A percentile compares a stretch with the other conserved stretches of the same genome.
These are phyloP conservation scores for Thermoascus crustaceus DNA, from an alignment of 2,329 filamentous ascomycete genomes.

Conservation along the genomic window DNA sequence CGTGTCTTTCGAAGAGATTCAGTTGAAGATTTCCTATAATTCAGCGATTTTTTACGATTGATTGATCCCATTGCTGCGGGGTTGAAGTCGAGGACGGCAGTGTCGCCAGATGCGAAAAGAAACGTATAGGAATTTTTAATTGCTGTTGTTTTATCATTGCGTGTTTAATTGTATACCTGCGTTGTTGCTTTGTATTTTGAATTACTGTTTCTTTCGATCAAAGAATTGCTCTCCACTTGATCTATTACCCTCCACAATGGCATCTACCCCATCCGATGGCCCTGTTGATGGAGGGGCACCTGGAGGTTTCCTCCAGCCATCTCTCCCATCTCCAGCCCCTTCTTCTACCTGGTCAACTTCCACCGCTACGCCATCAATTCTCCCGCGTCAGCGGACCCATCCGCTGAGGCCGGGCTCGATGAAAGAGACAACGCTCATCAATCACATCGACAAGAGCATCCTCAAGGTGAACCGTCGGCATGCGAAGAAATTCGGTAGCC, in stretches of 20 bases:
- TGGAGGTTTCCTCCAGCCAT: slow-evolving; percentile 37
- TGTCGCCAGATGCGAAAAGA: too few species aligned
- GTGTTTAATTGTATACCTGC: too few species aligned
- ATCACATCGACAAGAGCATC: slow-evolving; percentile 48
- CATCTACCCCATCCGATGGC: slow-evolving; percentile 11
- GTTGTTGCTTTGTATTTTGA: too few species aligned
- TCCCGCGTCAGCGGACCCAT: slow-evolving; percentile 46
- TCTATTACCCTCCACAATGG: slow-evolving; percentile 18
- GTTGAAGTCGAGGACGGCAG: too few species aligned
- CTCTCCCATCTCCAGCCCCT: slow-evolving; percentile 39
- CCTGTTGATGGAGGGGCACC: slow-evolving; percentile 5
- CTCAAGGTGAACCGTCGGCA: slow-evolving; percentile 45
- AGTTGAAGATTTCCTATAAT: too few species aligned
- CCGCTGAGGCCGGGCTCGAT: slow-evolving; percentile 48
- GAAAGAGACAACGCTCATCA: slow-evolving; percentile 52
- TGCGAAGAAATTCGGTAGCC: slow-evolving; percentile 42
- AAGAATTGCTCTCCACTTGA: too few species aligned
- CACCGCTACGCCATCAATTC: slow-evolving; percentile 27
- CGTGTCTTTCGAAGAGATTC: too few species aligned
- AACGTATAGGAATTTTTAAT: too few species aligned
- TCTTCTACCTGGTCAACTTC: slow-evolving; percentile 37
- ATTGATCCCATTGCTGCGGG: too few species aligned
- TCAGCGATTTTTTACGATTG: too few species aligned
- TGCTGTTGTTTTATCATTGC: too few species aligned
- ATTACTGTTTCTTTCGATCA: neutral